Conservation (phyloP, 345 rosid species). For the Dipteronia sinensis region DNA sequence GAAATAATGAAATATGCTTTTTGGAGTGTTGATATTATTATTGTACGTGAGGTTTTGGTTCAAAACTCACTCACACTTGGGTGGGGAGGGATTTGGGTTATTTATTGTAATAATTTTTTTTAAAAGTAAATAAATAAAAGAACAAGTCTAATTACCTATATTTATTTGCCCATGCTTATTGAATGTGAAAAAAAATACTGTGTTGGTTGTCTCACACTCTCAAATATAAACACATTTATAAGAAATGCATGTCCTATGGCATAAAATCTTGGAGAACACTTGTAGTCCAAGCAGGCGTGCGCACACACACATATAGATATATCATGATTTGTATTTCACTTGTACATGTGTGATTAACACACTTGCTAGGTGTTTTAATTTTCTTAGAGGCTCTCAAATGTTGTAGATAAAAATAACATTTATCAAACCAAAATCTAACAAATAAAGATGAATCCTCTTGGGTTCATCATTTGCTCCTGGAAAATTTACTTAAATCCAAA, state of each 20-base stretch:
- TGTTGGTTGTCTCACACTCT: background rate
- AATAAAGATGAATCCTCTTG: background rate
- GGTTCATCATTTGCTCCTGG: background rate
- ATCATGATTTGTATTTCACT: background rate
- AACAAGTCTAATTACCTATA: background rate
- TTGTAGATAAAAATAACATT: background rate
- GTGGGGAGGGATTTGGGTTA: no score
- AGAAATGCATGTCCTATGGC: no score
- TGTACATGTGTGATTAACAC: background rate
- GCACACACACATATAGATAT: background rate
- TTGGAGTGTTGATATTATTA: background rate
- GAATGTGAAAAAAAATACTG: background rate
- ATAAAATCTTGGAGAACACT: no score
- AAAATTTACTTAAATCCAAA: background rate
- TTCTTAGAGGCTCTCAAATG: background rate
- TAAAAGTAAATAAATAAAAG: background rate
- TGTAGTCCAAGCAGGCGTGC: no score
- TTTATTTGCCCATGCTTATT: background rate
- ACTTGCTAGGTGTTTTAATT: background rate
- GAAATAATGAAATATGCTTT: background rate
- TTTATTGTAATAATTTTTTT: no score
- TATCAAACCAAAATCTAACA: background rate
- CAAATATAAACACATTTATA: background rate
- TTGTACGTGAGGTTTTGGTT: no score
- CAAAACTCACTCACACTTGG: no score